A percentile compares a stretch with the other conserved stretches of the same genome.
phyloP scores from a whole-genome alignment of 2,329 filamentous ascomycete genomes.

The Trichoderma harzianum region DNA sequence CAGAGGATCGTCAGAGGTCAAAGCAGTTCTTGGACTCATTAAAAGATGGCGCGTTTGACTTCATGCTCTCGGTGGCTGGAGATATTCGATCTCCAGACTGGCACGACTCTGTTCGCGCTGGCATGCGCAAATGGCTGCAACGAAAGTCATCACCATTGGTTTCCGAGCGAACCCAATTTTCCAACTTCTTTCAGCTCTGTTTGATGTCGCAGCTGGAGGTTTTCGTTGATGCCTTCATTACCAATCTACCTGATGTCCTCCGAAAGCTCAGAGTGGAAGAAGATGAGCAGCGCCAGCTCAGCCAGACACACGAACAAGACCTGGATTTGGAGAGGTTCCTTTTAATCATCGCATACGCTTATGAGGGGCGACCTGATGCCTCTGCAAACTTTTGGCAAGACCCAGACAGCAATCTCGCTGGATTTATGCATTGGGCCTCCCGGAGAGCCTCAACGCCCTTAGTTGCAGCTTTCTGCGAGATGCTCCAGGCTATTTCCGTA shows the following conservation, averaged over 20 bases:
- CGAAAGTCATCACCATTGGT: constrained; percentile 71
- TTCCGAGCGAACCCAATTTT: constrained; percentile 65
- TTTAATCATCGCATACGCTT: constrained; percentile 86
- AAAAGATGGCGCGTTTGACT: constrained; percentile 88
- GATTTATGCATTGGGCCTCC: constrained; percentile 97
- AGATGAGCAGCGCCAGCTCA: constrained; percentile 76
- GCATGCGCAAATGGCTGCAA: constrained; percentile 78
- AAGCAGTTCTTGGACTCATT: constrained; percentile 72
- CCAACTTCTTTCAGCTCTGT: constrained; percentile 66
- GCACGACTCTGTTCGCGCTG: constrained; percentile 81
- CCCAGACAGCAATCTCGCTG: constrained; percentile 86
- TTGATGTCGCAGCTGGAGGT: constrained; percentile 79
- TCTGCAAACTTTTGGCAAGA: constrained; percentile 90
- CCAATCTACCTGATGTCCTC: constrained; percentile 90
- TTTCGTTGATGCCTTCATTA: constrained; percentile 89
- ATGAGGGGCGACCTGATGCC: constrained; percentile 78
- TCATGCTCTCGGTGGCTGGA: constrained; percentile 79
- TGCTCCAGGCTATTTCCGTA: constrained; percentile 83
- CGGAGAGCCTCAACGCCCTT: constrained; percentile 92
- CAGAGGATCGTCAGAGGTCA: constrained; percentile 69
- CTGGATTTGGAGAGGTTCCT: constrained; percentile 84
- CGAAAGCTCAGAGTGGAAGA: constrained; percentile 83
- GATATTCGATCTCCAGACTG: constrained; percentile 78
- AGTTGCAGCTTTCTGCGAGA: constrained; percentile 93
- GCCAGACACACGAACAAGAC: constrained; percentile 62